Evolutionary conservation across 2,329 filamentous ascomycete species (phyloP).

Genomic region (Massarina eburnea): DNA sequence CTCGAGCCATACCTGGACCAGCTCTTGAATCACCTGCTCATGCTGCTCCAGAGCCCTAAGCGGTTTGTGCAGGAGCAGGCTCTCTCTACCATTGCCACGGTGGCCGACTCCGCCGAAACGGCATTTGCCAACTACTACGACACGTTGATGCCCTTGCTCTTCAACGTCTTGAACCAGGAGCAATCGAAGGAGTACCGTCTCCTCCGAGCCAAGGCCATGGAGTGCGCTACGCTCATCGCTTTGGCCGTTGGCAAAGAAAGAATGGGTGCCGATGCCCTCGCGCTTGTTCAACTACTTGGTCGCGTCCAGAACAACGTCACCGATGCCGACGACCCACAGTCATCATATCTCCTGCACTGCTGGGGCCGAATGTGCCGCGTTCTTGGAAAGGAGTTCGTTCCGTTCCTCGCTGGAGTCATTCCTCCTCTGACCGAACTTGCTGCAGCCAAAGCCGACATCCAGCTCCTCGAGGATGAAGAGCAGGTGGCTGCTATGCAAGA

Average conservation of each 20-base stretch:
- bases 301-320: constrained; percentile 79
- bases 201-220: constrained; percentile 96
- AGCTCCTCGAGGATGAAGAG: constrained; percentile 92
- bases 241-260: constrained; percentile 92
- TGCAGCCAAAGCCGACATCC: constrained; percentile 94
- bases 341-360: constrained; percentile 96
- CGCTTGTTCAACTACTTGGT: constrained; percentile 82
- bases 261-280: constrained; percentile 84
- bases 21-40: constrained; percentile 80
- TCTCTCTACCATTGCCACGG: constrained; percentile 94
- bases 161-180: constrained; percentile 84
- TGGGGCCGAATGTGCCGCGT: constrained; percentile 99
- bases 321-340: constrained; percentile 92
- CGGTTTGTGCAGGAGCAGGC: constrained; percentile 98
- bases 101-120: constrained; percentile 95
- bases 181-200: constrained; percentile 92
- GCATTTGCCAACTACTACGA: constrained; percentile 96
- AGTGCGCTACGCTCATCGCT: constrained; percentile 94
- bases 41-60: constrained; percentile 86
- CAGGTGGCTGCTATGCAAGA: constrained; percentile 90
- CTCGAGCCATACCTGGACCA: constrained; percentile 92
- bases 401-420: constrained; percentile 91
- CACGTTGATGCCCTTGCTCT: constrained; percentile 90
- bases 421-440: constrained; percentile 88
- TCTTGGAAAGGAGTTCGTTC: constrained; percentile 84